Conservation (phyloP, 768 basidiomycete species). For the Russula sp. region DNA sequence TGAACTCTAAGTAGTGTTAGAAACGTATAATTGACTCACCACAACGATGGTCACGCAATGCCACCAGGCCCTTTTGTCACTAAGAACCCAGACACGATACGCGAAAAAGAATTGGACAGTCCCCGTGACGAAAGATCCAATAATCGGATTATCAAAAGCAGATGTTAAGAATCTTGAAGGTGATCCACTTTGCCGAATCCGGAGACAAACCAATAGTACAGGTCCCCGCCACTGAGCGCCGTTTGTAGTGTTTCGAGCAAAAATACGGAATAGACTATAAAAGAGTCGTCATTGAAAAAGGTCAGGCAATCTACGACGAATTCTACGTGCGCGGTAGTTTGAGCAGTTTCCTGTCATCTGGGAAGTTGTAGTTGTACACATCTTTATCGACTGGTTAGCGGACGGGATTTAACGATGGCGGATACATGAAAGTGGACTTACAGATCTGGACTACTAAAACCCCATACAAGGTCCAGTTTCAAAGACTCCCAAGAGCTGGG, state of each 20-base stretch:
- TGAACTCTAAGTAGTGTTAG: neutral
- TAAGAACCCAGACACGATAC: conserved; percentile 22
- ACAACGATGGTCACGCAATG: conserved; percentile 3
- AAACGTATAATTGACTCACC: neutral
- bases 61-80: neutral
- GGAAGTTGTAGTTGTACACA: conserved; percentile 22
- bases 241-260: conserved; percentile 14
- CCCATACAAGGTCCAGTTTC: conserved; percentile 19
- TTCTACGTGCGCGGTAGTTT: conserved; percentile 10
- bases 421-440: neutral
- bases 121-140: conserved; percentile 7
- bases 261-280: conserved; percentile 9
- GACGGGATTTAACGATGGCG: too few species aligned
- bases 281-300: neutral
- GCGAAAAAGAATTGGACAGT: conserved; percentile 15
- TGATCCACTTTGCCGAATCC: conserved; percentile 12
- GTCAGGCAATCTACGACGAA: neutral
- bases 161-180: neutral
- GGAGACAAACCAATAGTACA: conserved; percentile 18
- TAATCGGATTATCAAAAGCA: conserved; percentile 9
- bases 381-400: neutral
- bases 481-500: conserved; percentile 13
- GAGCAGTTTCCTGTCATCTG: neutral
- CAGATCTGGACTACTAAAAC: conserved; percentile 17
- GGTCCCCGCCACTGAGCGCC: conserved; percentile 2